Percentiles rank a stretch among this genome's conserved stretches.
Conservation (phyloP, 2,329 filamentous ascomycete species). For the Chaetomium olivaceum region DNA sequence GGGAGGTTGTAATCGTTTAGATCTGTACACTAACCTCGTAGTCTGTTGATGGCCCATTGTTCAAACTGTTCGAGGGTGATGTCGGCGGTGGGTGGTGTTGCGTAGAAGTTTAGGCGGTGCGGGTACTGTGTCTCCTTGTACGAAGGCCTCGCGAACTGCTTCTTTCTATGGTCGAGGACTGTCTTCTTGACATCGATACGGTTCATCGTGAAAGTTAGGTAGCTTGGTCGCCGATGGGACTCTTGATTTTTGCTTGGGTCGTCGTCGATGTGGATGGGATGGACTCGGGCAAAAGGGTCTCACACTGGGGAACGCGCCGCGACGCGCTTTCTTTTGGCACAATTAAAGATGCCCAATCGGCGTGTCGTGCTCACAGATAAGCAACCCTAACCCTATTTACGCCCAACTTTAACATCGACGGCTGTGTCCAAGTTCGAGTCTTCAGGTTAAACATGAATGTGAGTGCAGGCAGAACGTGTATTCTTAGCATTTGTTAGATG, state of each 20-base stretch:
- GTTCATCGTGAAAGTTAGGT: slow-evolving; percentile 44
- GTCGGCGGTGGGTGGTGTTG: slow-evolving; percentile 82
- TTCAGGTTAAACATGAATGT: too few species aligned
- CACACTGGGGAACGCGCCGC: slow-evolving; percentile 29
- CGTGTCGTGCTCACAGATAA: not conserved
- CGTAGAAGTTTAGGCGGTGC: slow-evolving; percentile 89
- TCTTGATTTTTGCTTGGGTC: slow-evolving; percentile 12
- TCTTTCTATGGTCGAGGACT: slow-evolving; percentile 77
- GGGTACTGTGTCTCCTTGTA: slow-evolving; percentile 80
- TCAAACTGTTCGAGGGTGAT: slow-evolving; percentile 97
- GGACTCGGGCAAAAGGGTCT: not conserved
- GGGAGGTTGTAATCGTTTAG: not conserved
- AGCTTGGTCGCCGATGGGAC: not conserved
- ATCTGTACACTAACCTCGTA: slow-evolving; percentile 51
- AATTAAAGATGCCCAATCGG: slow-evolving; percentile 31
- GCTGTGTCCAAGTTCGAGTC: not conserved
- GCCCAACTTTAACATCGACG: not conserved
- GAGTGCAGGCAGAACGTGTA: not conserved
- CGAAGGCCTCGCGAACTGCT: slow-evolving; percentile 76
- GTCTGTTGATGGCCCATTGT: slow-evolving; percentile 93
- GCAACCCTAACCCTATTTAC: slow-evolving; percentile 23
- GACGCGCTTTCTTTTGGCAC: slow-evolving; percentile 27
- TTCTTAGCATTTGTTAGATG: too few species aligned
- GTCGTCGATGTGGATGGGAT: slow-evolving; percentile 5
- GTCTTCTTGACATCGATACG: slow-evolving; percentile 71